Percentiles rank a stretch among this genome's conserved stretches.
These are phyloP conservation scores for Ophiostoma perfectum DNA, from an alignment of 2,329 filamentous ascomycete genomes.

Conservation along the genomic window DNA sequence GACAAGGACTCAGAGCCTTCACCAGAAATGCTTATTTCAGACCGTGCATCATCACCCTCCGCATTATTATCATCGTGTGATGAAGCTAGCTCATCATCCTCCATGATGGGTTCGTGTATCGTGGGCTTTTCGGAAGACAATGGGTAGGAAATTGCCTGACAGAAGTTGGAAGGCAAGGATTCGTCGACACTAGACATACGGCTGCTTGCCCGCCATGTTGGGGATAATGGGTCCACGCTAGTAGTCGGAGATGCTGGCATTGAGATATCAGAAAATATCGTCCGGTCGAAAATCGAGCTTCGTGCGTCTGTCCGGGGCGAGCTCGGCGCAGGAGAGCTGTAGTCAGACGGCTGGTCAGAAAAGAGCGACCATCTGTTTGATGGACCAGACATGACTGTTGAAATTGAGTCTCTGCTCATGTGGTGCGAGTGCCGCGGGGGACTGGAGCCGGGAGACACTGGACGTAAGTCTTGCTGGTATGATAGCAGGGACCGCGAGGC, in stretches of 20 bases:
- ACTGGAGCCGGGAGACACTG: conserved; percentile 27
- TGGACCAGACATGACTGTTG: conserved; percentile 38
- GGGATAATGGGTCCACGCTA: conserved; percentile 62
- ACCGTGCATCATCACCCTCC: neutral
- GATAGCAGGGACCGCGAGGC: conserved; percentile 37
- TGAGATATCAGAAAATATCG: conserved; percentile 58
- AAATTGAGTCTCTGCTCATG: conserved; percentile 46
- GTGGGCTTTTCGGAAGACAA: neutral
- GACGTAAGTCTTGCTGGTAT: conserved; percentile 27
- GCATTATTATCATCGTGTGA: neutral
- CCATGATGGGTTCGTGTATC: conserved; percentile 18
- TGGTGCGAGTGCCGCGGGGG: conserved; percentile 37
- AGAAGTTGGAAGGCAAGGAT: conserved; percentile 8
- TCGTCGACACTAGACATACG: conserved; percentile 41
- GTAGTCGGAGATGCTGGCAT: conserved; percentile 79
- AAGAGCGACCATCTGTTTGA: conserved; percentile 60
- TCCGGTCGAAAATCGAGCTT: conserved; percentile 72
- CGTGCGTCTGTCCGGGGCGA: conserved; percentile 73
- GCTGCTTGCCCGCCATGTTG: conserved; percentile 48
- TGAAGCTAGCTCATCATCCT: conserved; percentile 18
- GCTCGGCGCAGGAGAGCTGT: conserved; percentile 69
- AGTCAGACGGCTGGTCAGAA: conserved; percentile 57
- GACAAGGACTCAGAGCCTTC: neutral
- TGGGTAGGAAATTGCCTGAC: conserved; percentile 1
- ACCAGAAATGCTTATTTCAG: neutral